phyloP scores from a whole-genome alignment of 441 rosid species.

The Bruguiera hainesii region DNA sequence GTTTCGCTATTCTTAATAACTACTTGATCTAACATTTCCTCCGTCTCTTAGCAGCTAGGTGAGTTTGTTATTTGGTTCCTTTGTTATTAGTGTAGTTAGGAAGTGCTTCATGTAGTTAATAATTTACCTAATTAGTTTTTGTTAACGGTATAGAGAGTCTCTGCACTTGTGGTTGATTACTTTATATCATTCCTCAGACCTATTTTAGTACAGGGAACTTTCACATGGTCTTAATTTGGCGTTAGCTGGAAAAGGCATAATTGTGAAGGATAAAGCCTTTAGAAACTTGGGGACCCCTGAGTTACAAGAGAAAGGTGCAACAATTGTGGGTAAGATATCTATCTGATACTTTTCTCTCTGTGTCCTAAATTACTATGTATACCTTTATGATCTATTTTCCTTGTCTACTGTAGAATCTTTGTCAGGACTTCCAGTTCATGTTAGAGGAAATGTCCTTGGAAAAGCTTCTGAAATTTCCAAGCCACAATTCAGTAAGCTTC shows the following conservation, averaged over 20 bases:
- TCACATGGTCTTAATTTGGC: slow-evolving; percentile 37
- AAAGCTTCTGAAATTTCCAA: slow-evolving; percentile 31
- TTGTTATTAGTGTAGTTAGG: too few species aligned
- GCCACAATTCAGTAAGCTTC: slow-evolving; percentile 34
- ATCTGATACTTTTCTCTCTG: neutral
- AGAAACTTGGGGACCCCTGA: slow-evolving; percentile 31
- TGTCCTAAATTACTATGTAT: neutral
- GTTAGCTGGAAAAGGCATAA: slow-evolving; percentile 36
- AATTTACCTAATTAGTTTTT: too few species aligned
- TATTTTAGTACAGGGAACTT: slow-evolving; percentile 21
- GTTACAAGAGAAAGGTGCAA: slow-evolving; percentile 37
- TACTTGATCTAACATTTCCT: too few species aligned
- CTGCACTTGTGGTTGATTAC: too few species aligned
- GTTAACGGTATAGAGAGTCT: too few species aligned
- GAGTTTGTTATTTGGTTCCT: too few species aligned
- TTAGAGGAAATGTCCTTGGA: slow-evolving; percentile 32
- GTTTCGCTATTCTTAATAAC: too few species aligned
- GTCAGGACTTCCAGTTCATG: slow-evolving; percentile 31
- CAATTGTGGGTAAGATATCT: slow-evolving; percentile 22
- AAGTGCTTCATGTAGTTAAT: too few species aligned
- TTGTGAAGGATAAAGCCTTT: slow-evolving; percentile 36
- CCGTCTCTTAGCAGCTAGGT: too few species aligned
- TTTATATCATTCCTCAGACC: neutral
- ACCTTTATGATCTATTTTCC: neutral
- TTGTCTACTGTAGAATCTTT: slow-evolving; percentile 21